Evolutionary conservation across 2,329 filamentous ascomycete species (phyloP).

Genomic region (Apiospora phragmitis): DNA sequence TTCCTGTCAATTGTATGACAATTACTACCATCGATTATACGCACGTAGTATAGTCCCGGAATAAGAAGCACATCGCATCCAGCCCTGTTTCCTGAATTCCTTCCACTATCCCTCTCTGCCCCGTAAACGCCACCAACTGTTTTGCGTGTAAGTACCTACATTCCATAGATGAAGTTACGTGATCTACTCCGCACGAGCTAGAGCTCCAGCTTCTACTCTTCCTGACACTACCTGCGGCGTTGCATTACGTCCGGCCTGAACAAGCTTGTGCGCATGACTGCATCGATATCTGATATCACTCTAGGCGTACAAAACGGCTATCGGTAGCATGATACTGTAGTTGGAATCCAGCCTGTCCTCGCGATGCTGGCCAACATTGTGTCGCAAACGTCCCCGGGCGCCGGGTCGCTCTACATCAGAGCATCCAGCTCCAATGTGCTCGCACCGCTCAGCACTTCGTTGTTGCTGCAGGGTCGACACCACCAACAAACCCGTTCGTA

Average conservation of each 20-base stretch:
- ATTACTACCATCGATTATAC: background rate
- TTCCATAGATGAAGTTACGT: background rate
- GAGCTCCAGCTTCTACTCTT: background rate
- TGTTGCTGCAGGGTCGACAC: conserved; percentile 22
- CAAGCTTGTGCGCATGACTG: background rate
- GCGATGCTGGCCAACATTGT: conserved; percentile 34
- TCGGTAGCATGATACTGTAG: conserved; percentile 7
- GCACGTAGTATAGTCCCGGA: background rate
- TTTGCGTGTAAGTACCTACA: conserved; percentile 6
- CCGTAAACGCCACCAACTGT: background rate
- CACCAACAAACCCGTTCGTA: conserved; percentile 46
- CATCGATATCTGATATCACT: background rate
- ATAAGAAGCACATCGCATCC: background rate
- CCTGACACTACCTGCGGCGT: background rate
- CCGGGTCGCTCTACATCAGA: conserved; percentile 25
- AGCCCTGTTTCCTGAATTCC: background rate
- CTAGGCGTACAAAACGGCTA: background rate
- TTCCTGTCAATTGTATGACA: background rate
- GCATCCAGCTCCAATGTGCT: conserved; percentile 19
- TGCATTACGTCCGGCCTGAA: background rate
- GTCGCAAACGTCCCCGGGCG: conserved; percentile 29
- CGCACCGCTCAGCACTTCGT: conserved; percentile 19
- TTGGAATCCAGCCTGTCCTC: conserved; percentile 14
- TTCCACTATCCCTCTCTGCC: background rate
- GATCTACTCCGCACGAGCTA: background rate